These are phyloP conservation scores for Rhodosporidiobolus odoratus DNA, from an alignment of 768 basidiomycete genomes.

Conservation along the genomic window DNA sequence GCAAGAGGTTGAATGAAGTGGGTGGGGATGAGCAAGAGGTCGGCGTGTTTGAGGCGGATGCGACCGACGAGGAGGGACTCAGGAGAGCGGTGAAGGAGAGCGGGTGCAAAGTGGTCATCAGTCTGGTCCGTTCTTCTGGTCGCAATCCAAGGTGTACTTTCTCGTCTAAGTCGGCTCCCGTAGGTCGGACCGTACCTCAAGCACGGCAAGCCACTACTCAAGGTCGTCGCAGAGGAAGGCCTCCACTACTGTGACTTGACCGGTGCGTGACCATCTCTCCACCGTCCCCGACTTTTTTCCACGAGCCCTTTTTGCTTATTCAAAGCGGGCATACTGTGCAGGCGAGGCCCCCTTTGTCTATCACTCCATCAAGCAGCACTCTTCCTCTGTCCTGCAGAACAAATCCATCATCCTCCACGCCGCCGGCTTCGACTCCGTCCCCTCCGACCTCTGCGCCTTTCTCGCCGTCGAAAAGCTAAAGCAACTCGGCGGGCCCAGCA, in stretches of 20 bases:
- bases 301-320: too few species aligned
- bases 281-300: not conserved
- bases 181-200: slow-evolving; percentile 68
- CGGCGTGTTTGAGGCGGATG: slow-evolving; percentile 62
- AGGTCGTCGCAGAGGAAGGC: slow-evolving; percentile 66
- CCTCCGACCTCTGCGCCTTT: slow-evolving; percentile 65
- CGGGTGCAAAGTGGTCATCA: slow-evolving; percentile 69
- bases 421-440: slow-evolving; percentile 62
- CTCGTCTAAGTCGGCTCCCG: too few species aligned
- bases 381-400: slow-evolving; percentile 64
- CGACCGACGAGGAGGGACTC: slow-evolving; percentile 52
- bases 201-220: slow-evolving; percentile 71
- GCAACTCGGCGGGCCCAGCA: slow-evolving; percentile 43
- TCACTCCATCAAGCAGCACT: slow-evolving; percentile 59
- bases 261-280: not conserved
- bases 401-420: slow-evolving; percentile 71
- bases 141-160: too few species aligned
- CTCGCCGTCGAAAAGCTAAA: slow-evolving; percentile 67
- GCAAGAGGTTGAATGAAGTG: slow-evolving; percentile 54
- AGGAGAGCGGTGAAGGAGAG: slow-evolving; percentile 57
- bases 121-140: slow-evolving; percentile 43
- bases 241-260: slow-evolving; percentile 82
- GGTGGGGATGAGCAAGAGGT: slow-evolving; percentile 50
- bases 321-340: too few species aligned
- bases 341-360: slow-evolving; percentile 64